phyloP scores from a whole-genome alignment of 2,329 filamentous ascomycete genomes.

The Coniochaeta sp. region DNA sequence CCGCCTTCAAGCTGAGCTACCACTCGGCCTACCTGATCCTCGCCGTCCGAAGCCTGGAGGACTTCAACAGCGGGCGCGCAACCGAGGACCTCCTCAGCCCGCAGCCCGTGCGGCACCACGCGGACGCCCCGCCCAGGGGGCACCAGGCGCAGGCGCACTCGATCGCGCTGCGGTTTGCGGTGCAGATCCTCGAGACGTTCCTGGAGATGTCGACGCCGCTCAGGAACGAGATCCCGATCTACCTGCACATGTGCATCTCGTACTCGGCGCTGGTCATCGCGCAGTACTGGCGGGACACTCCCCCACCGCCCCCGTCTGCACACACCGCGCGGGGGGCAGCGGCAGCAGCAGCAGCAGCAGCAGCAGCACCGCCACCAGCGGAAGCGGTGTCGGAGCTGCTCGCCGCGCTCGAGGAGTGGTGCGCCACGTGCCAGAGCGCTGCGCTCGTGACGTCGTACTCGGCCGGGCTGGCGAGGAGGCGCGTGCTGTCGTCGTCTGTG shows the following conservation, averaged over 20 bases:
- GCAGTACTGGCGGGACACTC: slow-evolving; percentile 1
- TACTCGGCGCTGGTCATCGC: slow-evolving; percentile 4
- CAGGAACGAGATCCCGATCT: slow-evolving; percentile 2
- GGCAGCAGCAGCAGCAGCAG: too few species aligned
- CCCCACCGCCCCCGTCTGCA: background rate
- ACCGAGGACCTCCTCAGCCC: background rate
- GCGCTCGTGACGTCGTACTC: background rate
- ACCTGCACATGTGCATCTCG: slow-evolving; percentile 4
- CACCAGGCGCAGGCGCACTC: background rate
- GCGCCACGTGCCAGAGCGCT: background rate
- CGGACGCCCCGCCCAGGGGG: background rate
- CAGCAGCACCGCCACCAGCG: background rate
- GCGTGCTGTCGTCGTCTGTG: background rate
- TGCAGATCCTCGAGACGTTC: slow-evolving; percentile 4
- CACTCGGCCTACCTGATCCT: slow-evolving; percentile 4
- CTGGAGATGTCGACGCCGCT: background rate
- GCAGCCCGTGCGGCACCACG: background rate
- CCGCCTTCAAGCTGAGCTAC: slow-evolving; percentile 3
- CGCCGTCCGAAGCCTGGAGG: slow-evolving; percentile 2
- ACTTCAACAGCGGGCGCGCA: background rate
- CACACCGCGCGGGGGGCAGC: too few species aligned
- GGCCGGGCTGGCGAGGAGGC: background rate
- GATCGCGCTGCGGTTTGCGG: background rate
- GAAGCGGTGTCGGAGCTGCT: background rate
- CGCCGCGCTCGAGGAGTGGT: background rate